phyloP scores from a whole-genome alignment of 2,329 filamentous ascomycete species.

The Mycosphaerella arachidis region DNA sequence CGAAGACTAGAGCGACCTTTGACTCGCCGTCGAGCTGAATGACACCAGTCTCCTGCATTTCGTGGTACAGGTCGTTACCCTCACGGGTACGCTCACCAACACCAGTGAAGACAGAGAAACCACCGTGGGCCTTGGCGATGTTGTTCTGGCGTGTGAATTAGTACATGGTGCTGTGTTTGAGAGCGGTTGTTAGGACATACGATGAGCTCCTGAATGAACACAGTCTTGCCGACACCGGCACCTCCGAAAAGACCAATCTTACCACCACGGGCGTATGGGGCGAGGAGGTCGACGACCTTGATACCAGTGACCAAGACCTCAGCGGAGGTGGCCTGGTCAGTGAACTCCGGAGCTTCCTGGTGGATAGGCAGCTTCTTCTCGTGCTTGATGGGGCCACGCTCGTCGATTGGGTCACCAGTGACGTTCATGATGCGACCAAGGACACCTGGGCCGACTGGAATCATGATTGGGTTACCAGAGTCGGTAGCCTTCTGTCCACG shows the following conservation, averaged over 20 bases:
- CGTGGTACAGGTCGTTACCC: slow-evolving; percentile 99
- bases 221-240: slow-evolving; percentile 99
- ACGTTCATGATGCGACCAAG: slow-evolving; percentile 99
- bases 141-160: slow-evolving; percentile 66
- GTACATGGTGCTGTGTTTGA: slow-evolving; percentile 2
- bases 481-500: slow-evolving; percentile 81
- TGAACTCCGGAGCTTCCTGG: slow-evolving; percentile 86
- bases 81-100: slow-evolving; percentile 99
- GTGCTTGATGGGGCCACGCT: slow-evolving; percentile 96
- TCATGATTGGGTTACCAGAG: slow-evolving; percentile 91
- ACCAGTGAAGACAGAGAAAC: slow-evolving; percentile 99
- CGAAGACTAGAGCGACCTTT: slow-evolving; percentile 98
- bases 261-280: slow-evolving; percentile 99
- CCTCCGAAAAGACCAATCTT: slow-evolving; percentile 99
- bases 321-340: slow-evolving; percentile 90
- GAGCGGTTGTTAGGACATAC: slow-evolving; percentile 44
- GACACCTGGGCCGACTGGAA: slow-evolving; percentile 88
- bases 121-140: slow-evolving; percentile 99
- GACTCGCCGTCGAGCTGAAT: slow-evolving; percentile 99
- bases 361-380: slow-evolving; percentile 86
- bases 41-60: slow-evolving; percentile 99
- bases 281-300: slow-evolving; percentile 99
- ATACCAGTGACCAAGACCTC: slow-evolving; percentile 99
- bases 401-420: slow-evolving; percentile 99
- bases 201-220: slow-evolving; percentile 99